phyloP scores from a whole-genome alignment of 306 rosid genomes.

The Cyamopsis tetragonoloba region DNA sequence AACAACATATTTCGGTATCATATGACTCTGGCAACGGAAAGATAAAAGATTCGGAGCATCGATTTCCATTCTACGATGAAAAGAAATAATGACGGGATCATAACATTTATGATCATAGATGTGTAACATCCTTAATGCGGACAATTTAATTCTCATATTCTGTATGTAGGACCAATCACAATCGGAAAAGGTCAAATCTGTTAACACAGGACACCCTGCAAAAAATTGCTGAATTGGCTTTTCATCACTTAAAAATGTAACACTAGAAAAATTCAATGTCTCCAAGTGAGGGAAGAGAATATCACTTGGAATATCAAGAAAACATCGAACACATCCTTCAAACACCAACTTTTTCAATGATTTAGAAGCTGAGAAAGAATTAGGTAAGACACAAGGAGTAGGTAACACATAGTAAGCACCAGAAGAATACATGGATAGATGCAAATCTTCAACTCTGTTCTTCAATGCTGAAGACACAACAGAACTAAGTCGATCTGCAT shows the following conservation, averaged over 20 bases:
- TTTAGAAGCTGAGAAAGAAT: neutral
- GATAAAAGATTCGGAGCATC: slow-evolving; percentile 20
- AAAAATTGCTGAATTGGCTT: neutral
- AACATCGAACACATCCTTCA: neutral
- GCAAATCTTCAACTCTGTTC: slow-evolving; percentile 9
- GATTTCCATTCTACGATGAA: neutral
- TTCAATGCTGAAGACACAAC: neutral
- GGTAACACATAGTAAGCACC: too few species aligned
- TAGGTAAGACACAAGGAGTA: neutral
- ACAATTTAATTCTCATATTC: neutral
- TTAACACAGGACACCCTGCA: neutral
- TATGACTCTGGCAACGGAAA: neutral
- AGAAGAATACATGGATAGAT: too few species aligned
- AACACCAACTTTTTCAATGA: neutral
- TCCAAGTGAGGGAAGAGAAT: neutral
- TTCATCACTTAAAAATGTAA: slow-evolving; percentile 11
- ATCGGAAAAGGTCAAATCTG: neutral
- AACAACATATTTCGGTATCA: neutral
- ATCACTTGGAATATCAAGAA: neutral
- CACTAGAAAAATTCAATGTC: neutral
- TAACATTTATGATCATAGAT: neutral
- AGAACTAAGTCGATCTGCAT: neutral
- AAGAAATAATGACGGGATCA: neutral
- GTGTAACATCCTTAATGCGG: neutral
- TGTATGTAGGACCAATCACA: neutral